Percentiles rank a stretch among this genome's conserved stretches.
Evolutionary conservation across 2,329 filamentous ascomycete species (phyloP).

Genomic region (Passalora sequoiae): DNA sequence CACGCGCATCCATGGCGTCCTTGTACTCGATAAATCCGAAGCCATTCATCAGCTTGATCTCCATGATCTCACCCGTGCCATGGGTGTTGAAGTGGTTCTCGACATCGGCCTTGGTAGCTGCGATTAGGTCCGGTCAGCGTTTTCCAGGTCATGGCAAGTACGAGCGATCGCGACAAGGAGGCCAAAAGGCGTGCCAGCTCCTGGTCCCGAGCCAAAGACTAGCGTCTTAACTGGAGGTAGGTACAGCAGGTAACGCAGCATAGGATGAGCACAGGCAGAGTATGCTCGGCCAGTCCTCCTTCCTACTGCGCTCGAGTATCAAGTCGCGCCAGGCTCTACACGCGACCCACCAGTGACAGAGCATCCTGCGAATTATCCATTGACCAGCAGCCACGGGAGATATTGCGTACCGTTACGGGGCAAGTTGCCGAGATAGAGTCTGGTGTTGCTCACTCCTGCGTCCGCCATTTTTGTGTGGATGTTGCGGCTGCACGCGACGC

Average conservation of each 20-base stretch:
- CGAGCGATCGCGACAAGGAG: slow-evolving; percentile 10
- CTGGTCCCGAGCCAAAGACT: slow-evolving; percentile 25
- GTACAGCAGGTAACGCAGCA: slow-evolving; percentile 1
- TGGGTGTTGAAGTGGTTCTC: slow-evolving; percentile 92
- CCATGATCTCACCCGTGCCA: slow-evolving; percentile 94
- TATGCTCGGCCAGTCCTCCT: slow-evolving; percentile 19
- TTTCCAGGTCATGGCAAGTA: slow-evolving; percentile 26
- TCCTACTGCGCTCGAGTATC: slow-evolving; percentile 11
- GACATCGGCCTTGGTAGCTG: slow-evolving; percentile 95
- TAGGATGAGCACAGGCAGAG: slow-evolving; percentile 8
- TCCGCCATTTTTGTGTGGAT: slow-evolving; percentile 1
- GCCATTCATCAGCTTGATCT: slow-evolving; percentile 99
- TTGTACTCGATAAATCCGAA: slow-evolving; percentile 99
- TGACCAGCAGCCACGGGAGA: slow-evolving; percentile 27
- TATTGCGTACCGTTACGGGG: slow-evolving; percentile 78
- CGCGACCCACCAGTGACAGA: slow-evolving; percentile 20
- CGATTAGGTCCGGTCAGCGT: slow-evolving; percentile 46
- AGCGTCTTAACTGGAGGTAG: slow-evolving; percentile 6
- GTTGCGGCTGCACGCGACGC: neutral
- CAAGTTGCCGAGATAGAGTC: slow-evolving; percentile 60
- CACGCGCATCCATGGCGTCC: slow-evolving; percentile 94
- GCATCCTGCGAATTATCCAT: slow-evolving; percentile 23
- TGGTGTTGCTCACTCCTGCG: slow-evolving; percentile 9
- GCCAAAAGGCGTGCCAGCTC: slow-evolving; percentile 23
- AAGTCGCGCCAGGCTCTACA: slow-evolving; percentile 15